Base-by-base conservation (phyloP, 768 basidiomycete genomes). In the Boletus rubroflammeus region DNA sequence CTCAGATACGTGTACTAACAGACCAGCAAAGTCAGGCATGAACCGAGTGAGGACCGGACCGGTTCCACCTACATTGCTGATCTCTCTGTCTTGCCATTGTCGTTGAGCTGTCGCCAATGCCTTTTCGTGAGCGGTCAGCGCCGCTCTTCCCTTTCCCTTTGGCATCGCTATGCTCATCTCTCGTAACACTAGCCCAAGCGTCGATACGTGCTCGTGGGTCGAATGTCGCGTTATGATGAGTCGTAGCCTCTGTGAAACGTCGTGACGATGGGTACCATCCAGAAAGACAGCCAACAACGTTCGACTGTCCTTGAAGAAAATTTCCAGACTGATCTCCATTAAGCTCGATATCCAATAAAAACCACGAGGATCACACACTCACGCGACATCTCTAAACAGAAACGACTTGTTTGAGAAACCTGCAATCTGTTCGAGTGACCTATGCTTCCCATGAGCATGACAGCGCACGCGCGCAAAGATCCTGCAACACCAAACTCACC, bases 261-360 rank as follows among this genome's bases (percentile, higher is more conserved):
- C 80, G 35, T 81, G 79, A 43, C 90, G 79, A 46, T 81, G 81
- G 56, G 80, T 74, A 63, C 83, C 83, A 55, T 84, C 84, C 21
- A 85, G 72, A 69, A 97, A 95, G 2, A 94, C 88, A 29, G 92
- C 77, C 21, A 98, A 75, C 42, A 97, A 74, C 15, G 91, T 94
- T 7, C 91, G 83, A 60, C 91, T 93, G 62, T 98, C 95, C 62
- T 84, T 87, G 77, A 97, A 93, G 72, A 95, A 96, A 10, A 98
- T 78, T 67, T 98, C 95, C 15, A 97, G 75, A 0, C 92, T 94
- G 56, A 25, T 6, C 8, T 11, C 34, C 44, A 31, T 47, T 52
- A n/a, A 50, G 43, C 26, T 19, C 6, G 7, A 41, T 5, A 29
- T 29, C n/a, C 21, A 17, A 34, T 9, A 11, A 26, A 45, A 35